Evolutionary conservation across 2,329 filamentous ascomycete species (phyloP).

Genomic region (Pestalotiopsis sp.): DNA sequence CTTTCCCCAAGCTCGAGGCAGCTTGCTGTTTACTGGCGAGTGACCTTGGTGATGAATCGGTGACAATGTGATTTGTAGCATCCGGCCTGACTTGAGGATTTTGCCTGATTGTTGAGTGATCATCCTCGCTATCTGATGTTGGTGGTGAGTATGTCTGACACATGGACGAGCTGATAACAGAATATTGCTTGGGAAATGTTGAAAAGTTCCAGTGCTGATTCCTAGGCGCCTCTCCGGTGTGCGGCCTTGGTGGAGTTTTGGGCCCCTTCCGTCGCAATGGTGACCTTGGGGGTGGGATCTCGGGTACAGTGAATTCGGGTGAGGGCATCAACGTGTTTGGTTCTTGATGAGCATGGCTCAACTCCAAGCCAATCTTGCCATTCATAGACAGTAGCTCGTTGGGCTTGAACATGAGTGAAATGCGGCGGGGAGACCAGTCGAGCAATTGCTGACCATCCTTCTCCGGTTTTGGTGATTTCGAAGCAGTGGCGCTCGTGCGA

Average conservation of each 20-base stretch:
- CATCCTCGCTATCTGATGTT: conserved; percentile 23
- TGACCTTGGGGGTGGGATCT: conserved; percentile 15
- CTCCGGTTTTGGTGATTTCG: conserved; percentile 6
- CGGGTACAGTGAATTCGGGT: conserved; percentile 21
- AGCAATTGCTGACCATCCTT: conserved; percentile 20
- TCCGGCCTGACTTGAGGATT: conserved; percentile 19
- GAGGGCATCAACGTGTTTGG: conserved; percentile 25
- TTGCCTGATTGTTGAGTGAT: conserved; percentile 17
- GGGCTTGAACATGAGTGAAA: conserved; percentile 31
- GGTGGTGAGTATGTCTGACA: conserved; percentile 22
- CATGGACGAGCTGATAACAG: conserved; percentile 13
- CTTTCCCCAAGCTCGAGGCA: not conserved
- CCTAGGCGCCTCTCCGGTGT: not conserved
- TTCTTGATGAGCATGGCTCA: conserved; percentile 16
- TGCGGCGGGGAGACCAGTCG: conserved; percentile 32
- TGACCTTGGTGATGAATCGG: not conserved
- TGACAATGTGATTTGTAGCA: not conserved
- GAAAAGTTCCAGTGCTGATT: conserved; percentile 18
- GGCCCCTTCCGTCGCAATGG: not conserved
- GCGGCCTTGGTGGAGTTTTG: not conserved
- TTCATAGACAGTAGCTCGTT: conserved; percentile 25
- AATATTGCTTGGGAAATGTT: conserved; percentile 19
- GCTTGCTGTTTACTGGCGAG: not conserved
- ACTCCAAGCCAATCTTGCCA: conserved; percentile 13
- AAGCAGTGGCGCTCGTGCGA: conserved; percentile 7